Evolutionary conservation across 2,329 filamentous ascomycete species (phyloP).

Genomic region (Pseudogymnoascus sp.): DNA sequence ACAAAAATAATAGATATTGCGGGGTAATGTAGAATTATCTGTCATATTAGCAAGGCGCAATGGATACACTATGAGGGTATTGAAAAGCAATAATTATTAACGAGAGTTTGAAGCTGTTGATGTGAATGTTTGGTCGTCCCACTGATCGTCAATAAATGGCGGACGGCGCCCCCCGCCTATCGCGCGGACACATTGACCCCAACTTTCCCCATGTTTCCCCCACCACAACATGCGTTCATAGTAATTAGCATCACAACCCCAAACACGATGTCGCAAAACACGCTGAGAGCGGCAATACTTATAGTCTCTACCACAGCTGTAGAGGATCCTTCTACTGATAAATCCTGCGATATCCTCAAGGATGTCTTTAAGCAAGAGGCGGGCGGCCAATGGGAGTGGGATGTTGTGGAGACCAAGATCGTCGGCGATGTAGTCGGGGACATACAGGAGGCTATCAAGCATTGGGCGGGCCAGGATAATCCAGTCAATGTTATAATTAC

Average conservation of each 20-base stretch:
- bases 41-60: constrained; percentile 14
- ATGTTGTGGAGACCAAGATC: constrained; percentile 60
- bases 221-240: background rate
- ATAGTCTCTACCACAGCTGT: constrained; percentile 88
- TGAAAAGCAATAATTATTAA: background rate
- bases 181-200: background rate
- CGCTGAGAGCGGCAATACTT: constrained; percentile 68
- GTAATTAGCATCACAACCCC: background rate
- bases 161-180: background rate
- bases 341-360: constrained; percentile 58
- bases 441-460: constrained; percentile 66
- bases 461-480: constrained; percentile 63
- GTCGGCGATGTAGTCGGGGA: constrained; percentile 67
- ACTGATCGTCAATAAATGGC: background rate
- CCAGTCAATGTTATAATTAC: constrained; percentile 72
- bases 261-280: constrained; percentile 31
- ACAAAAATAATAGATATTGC: constrained; percentile 19
- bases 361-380: constrained; percentile 63
- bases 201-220: background rate
- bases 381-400: constrained; percentile 57
- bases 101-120: background rate
- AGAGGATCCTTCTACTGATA: constrained; percentile 71
- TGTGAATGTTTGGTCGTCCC: background rate
- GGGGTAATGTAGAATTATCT: constrained; percentile 5
- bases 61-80: background rate